phyloP scores from a whole-genome alignment of 202 grass and related monocot genomes.

The Saccharum hybrid region DNA sequence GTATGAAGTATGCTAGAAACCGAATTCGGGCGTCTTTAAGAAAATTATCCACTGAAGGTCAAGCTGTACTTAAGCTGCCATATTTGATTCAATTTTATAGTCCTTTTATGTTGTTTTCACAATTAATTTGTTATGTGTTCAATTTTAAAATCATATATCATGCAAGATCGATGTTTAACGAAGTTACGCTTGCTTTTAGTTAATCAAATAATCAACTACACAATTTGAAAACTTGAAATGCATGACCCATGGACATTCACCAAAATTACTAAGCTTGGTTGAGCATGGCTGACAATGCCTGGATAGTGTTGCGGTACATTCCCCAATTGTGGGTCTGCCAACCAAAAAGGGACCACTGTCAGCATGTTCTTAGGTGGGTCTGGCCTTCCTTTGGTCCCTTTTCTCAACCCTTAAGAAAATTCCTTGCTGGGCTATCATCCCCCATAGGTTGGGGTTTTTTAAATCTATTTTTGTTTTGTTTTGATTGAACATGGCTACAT shows the following conservation, averaged over 20 bases:
- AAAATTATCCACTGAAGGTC: constrained; percentile 58
- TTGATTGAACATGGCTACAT: neutral
- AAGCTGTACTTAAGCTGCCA: constrained; percentile 5
- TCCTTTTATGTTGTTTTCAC: constrained; percentile 9
- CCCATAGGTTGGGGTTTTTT: neutral
- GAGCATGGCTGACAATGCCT: neutral
- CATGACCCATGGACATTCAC: neutral
- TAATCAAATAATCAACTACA: constrained; percentile 10
- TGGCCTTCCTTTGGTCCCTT: neutral
- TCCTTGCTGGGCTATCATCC: neutral
- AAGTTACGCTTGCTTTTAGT: constrained; percentile 2
- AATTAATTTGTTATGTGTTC: constrained; percentile 26
- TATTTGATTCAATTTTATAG: neutral
- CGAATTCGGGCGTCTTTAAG: constrained; percentile 78
- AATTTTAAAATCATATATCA: constrained; percentile 12
- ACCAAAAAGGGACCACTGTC: neutral
- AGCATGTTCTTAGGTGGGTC: neutral
- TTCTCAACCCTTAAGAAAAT: neutral
- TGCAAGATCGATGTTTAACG: constrained; percentile 15
- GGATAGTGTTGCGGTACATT: neutral
- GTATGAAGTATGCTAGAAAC: constrained; percentile 71
- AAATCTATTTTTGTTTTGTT: neutral
- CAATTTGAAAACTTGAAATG: neutral
- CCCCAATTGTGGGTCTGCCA: neutral
- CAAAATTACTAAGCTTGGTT: constrained; percentile 17